phyloP scores from a whole-genome alignment of 345 rosid genomes.

The Lumnitzera racemosa region DNA sequence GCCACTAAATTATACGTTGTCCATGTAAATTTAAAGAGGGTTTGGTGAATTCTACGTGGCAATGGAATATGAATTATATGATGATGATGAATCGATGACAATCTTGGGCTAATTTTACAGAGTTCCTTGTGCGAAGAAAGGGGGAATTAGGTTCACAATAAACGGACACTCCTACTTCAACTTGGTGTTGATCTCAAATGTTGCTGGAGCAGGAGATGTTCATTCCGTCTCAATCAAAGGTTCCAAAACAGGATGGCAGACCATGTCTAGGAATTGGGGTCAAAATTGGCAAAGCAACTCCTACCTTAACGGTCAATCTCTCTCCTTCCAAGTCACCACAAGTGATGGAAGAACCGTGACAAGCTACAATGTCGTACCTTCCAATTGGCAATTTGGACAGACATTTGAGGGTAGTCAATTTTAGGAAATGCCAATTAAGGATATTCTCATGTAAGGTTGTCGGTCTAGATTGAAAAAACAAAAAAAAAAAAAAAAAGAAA shows the following conservation, averaged over 20 bases:
- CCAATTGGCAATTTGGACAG: conserved; percentile 83
- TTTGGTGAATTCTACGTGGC: background rate
- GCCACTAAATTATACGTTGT: background rate
- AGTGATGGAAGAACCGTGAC: conserved; percentile 77
- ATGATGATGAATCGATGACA: background rate
- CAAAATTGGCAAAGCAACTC: conserved; percentile 99
- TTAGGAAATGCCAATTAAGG: conserved; percentile 7
- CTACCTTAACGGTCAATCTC: conserved; percentile 66
- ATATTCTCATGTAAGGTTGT: background rate
- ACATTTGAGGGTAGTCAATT: conserved; percentile 74
- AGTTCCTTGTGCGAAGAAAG: conserved; percentile 79
- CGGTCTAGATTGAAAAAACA: background rate
- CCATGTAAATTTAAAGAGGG: no score
- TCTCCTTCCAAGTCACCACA: conserved; percentile 85
- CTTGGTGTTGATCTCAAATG: conserved; percentile 73
- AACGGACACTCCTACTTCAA: conserved; percentile 97
- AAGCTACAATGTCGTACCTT: conserved; percentile 50
- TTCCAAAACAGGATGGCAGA: conserved; percentile 78
- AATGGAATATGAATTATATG: background rate
- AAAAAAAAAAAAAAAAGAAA: background rate
- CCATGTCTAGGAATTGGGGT: conserved; percentile 97
- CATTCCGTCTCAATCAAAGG: conserved; percentile 82
- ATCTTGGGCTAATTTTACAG: conserved; percentile 23
- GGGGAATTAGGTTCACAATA: conserved; percentile 79
- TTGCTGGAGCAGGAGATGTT: conserved; percentile 83